A percentile compares a stretch with the other conserved stretches of the same genome.
Evolutionary conservation across 2,329 filamentous ascomycete genomes (phyloP).

Genomic region (Dactylellina haptotyla): DNA sequence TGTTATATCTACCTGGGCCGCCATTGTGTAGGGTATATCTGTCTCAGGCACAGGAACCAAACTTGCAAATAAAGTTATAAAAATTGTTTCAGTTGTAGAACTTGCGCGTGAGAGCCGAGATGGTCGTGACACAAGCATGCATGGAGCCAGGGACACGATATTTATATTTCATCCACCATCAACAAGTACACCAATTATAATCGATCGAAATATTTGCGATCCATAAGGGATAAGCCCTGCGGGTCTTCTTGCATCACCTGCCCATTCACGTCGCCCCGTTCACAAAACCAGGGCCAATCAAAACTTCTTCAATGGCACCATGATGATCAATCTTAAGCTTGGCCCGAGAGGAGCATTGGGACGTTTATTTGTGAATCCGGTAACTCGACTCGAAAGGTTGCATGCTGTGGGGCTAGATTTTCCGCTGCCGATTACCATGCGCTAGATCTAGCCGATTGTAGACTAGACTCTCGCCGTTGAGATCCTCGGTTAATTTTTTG

Average conservation of each 20-base stretch:
- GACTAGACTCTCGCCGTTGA: background rate
- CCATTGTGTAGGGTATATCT: constrained; percentile 11
- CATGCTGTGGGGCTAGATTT: background rate
- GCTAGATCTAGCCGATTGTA: background rate
- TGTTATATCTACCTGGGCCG: constrained; percentile 15
- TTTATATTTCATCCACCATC: background rate
- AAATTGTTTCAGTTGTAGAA: no score
- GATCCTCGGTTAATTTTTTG: background rate
- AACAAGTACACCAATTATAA: no score
- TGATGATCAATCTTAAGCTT: background rate
- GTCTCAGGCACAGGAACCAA: no score
- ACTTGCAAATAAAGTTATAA: background rate
- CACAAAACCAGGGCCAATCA: no score
- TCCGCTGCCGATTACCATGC: background rate
- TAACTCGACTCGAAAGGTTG: background rate
- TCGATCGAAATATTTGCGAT: background rate
- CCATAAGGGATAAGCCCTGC: background rate
- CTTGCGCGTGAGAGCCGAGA: no score
- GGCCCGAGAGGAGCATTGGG: background rate
- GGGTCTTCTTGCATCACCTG: background rate
- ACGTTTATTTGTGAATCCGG: background rate
- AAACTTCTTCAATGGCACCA: background rate
- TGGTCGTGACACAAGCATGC: no score
- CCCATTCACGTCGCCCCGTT: background rate
- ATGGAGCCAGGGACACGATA: no score